These are phyloP conservation scores for Chlorella sp. DNA, from an alignment of 139 green algal species.

Conservation along the genomic window DNA sequence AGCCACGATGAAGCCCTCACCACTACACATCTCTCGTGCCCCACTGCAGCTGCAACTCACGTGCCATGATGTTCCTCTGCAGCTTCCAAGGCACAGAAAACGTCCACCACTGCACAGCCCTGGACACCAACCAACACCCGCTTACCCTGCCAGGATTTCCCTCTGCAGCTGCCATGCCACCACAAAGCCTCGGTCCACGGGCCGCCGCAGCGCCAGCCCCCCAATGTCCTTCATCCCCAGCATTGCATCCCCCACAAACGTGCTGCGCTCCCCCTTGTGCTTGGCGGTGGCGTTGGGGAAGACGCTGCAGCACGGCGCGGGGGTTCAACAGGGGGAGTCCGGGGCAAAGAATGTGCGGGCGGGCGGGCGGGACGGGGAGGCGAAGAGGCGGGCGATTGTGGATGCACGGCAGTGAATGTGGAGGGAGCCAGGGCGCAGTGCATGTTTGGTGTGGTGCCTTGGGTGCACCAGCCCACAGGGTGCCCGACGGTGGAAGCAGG, in stretches of 20 bases:
- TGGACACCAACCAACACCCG: background rate
- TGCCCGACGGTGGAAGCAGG: background rate
- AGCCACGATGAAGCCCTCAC: too few species aligned
- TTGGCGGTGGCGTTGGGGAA: slow-evolving; percentile 86
- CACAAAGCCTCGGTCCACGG: slow-evolving; percentile 88
- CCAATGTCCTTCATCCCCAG: slow-evolving; percentile 72
- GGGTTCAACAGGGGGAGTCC: background rate
- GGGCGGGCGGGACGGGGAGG: background rate
- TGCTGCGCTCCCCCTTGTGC: slow-evolving; percentile 71
- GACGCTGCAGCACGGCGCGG: slow-evolving; percentile 57
- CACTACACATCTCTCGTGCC: background rate
- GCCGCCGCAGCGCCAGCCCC: slow-evolving; percentile 69
- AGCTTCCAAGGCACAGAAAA: background rate
- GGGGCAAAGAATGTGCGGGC: too few species aligned
- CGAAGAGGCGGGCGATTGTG: background rate
- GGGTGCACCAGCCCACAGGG: background rate
- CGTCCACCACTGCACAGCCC: background rate
- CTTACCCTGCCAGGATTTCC: slow-evolving; percentile 76
- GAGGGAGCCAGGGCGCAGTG: background rate
- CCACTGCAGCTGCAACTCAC: background rate
- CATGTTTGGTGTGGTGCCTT: background rate
- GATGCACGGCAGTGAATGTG: background rate
- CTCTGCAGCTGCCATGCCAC: slow-evolving; percentile 84
- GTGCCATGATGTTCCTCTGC: background rate
- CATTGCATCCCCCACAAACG: slow-evolving; percentile 72